Conservation (phyloP, 495 filamentous ascomycete genomes). For the Viridothelium virens region DNA sequence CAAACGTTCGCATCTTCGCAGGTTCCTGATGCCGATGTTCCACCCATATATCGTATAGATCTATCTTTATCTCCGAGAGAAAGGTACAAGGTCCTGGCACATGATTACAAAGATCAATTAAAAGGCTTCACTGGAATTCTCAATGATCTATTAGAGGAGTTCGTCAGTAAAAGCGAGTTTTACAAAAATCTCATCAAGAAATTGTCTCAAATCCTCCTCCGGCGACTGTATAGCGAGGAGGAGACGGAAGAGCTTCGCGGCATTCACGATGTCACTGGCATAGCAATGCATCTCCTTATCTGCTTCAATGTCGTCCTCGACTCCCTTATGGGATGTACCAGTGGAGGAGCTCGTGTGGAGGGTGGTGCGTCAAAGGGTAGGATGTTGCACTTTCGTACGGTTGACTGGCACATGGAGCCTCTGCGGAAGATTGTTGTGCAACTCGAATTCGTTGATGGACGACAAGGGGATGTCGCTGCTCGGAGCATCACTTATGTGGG, state of each 20-base stretch:
- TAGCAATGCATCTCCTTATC: slow-evolving; percentile 53
- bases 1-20: background rate
- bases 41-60: slow-evolving; percentile 45
- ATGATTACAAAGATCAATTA: slow-evolving; percentile 39
- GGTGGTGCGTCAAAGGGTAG: slow-evolving; percentile 22
- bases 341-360: slow-evolving; percentile 43
- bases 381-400: slow-evolving; percentile 58
- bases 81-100: slow-evolving; percentile 47
- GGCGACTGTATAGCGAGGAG: slow-evolving; percentile 46
- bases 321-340: slow-evolving; percentile 58
- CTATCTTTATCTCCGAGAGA: slow-evolving; percentile 50
- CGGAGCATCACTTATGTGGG: slow-evolving; percentile 55
- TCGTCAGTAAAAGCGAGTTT: slow-evolving; percentile 22
- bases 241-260: slow-evolving; percentile 56
- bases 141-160: slow-evolving; percentile 35
- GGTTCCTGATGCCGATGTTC: slow-evolving; percentile 3
- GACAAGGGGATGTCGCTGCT: slow-evolving; percentile 41
- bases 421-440: slow-evolving; percentile 50
- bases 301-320: slow-evolving; percentile 57
- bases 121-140: slow-evolving; percentile 41
- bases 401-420: slow-evolving; percentile 61
- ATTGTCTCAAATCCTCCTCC: slow-evolving; percentile 41
- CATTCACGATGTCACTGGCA: slow-evolving; percentile 45
- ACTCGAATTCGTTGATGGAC: slow-evolving; percentile 46
- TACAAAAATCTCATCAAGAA: slow-evolving; percentile 28